Percentiles rank a stretch among this genome's conserved stretches.
These are phyloP conservation scores for Globisporangium takayamanum DNA, from an alignment of 352 stramenopile genomes.

Conservation along the genomic window DNA sequence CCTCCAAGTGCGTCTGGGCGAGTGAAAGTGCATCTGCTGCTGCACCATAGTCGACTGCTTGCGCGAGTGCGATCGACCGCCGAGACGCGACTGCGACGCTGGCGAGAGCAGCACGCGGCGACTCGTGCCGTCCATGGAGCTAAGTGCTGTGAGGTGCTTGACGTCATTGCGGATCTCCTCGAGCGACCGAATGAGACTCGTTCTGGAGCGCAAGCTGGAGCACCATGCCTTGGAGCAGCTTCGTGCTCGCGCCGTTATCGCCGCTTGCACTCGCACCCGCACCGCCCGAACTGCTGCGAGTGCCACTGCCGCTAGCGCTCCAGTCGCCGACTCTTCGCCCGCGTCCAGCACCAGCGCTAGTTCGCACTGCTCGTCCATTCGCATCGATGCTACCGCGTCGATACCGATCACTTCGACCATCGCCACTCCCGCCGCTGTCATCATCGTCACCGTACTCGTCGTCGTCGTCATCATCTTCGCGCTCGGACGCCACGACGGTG, in stretches of 20 bases:
- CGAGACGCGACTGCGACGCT: slow-evolving; percentile 1
- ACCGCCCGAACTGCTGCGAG: not conserved
- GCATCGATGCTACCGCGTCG: not conserved
- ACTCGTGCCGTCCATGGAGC: slow-evolving; percentile 10
- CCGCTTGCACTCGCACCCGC: not conserved
- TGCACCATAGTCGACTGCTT: slow-evolving; percentile 5
- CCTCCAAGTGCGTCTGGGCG: not conserved
- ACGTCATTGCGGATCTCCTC: slow-evolving; percentile 36
- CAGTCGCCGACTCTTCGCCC: not conserved
- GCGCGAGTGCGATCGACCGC: slow-evolving; percentile 2
- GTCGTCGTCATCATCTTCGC: slow-evolving; percentile 6
- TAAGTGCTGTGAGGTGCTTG: slow-evolving; percentile 13
- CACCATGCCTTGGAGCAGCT: slow-evolving; percentile 45
- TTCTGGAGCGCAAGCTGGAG: slow-evolving; percentile 54
- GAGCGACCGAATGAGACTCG: slow-evolving; percentile 35
- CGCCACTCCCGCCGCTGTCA: not conserved
- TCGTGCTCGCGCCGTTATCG: slow-evolving; percentile 17
- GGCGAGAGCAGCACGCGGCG: slow-evolving; percentile 9
- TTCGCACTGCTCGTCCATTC: not conserved
- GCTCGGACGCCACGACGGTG: slow-evolving; percentile 11
- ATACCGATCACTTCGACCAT: not conserved
- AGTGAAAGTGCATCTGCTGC: slow-evolving; percentile 2
- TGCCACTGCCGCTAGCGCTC: no score
- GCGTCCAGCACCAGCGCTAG: slow-evolving; percentile 4
- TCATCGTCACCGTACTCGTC: slow-evolving; percentile 1